Base-by-base conservation (phyloP, 768 basidiomycete genomes). In the Pisolithus marmoratus region DNA sequence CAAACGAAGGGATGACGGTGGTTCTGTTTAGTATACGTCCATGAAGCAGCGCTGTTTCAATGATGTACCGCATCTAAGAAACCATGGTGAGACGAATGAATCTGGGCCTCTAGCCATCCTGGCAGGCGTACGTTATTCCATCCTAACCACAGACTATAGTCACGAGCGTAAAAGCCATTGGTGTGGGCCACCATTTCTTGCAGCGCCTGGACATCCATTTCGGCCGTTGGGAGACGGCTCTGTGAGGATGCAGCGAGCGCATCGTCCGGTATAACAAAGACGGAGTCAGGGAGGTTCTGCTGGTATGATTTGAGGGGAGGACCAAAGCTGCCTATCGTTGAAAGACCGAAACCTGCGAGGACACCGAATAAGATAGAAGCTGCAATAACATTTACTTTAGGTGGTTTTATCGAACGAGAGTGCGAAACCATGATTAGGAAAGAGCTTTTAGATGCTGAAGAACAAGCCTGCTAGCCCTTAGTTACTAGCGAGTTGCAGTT, bases 81-180 rank as follows among this genome's bases (percentile, higher is more conserved):
- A 17, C 1, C 7, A n/a, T 19, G 19, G 5, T 52, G 31, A 58
- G 42, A 14, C 0, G 26, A 1, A 6, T n/a, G 26, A 14, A 29
- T 15, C 15, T 23, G n/a, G n/a, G n/a, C n/a, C n/a, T n/a, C n/a
- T n/a, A 20, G 9, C 1, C 1, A 2, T 14, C 5, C 36, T 1
- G 46, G 11, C 19, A 19, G 7, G 52, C 54, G 23, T 40, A 78
- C 75, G 52, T 77, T 78, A 49, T 78, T 77, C 73, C 74, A 78
- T 14, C 76, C 77, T n/a, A 78, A 61, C 55, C 74, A 75, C 7
- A 76, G 62, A 54, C 72, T 76, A 54, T 68, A 77, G 38, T 77
- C 76, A 40, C 77, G 70, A 3, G 68, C 70, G 52, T 73, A 76
- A 53, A 69, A 78, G 3, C 76, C 76, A 2, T 73, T 63, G 5